These are phyloP conservation scores for Neoarthrinium moseri DNA, from an alignment of 2,329 filamentous ascomycete species.

Conservation along the genomic window DNA sequence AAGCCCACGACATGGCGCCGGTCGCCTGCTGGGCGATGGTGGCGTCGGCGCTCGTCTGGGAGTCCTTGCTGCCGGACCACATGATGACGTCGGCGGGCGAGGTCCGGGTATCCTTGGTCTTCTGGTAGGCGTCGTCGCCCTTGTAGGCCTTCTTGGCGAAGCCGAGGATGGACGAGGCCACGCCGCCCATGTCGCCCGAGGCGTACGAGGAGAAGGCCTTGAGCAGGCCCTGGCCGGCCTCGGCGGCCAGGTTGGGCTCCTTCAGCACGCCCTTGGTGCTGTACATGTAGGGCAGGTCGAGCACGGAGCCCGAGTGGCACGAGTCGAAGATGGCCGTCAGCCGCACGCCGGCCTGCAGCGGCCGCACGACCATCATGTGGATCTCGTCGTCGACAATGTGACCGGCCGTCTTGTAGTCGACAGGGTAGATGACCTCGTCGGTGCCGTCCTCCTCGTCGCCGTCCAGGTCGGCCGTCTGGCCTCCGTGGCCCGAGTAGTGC, in stretches of 20 bases:
- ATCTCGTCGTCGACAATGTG: constrained; percentile 84
- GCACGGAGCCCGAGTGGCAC: constrained; percentile 65
- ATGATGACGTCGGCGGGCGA: constrained; percentile 94
- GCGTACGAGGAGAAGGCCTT: constrained; percentile 58
- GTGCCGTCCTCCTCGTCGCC: constrained; percentile 81
- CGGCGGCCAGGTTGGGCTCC: constrained; percentile 66
- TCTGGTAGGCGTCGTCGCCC: constrained; percentile 79
- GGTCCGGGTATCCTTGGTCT: constrained; percentile 83
- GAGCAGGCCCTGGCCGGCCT: constrained; percentile 64
- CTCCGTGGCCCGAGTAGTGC: constrained; percentile 61
- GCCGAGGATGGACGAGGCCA: constrained; percentile 75
- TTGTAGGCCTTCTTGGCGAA: constrained; percentile 87
- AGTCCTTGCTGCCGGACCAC: constrained; percentile 96
- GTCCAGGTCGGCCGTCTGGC: constrained; percentile 77
- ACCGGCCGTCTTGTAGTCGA: constrained; percentile 76
- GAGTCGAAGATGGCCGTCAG: constrained; percentile 65
- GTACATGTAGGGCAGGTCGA: constrained; percentile 68
- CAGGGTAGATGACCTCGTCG: constrained; percentile 81
- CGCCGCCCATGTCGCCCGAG: constrained; percentile 75
- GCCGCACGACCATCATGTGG: constrained; percentile 69
- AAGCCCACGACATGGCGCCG: constrained; percentile 97
- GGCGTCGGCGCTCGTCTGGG: constrained; percentile 95
- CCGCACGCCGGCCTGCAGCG: constrained; percentile 54
- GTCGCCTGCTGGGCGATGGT: constrained; percentile 87
- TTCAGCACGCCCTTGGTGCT: constrained; percentile 68